Evolutionary conservation across 2,329 filamentous ascomycete species (phyloP), one percentile per base, ranked within the genome.

Genomic region (Paracoccidioides brasiliensis): DNA sequence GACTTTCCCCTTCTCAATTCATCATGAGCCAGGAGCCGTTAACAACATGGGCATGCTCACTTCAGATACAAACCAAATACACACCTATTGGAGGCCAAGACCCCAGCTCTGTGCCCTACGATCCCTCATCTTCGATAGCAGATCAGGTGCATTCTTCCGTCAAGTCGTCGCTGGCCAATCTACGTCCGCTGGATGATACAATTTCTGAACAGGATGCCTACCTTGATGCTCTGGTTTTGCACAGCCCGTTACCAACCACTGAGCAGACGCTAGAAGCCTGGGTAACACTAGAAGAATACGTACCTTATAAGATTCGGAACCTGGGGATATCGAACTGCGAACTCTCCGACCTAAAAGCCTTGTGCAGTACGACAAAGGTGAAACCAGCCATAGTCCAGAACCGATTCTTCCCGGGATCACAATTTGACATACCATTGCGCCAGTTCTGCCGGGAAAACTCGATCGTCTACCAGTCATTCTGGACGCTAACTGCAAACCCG

Each of bases 41-140:
- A 48, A 10, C 51, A 44, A 53, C 51, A 28, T 3, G 51, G 14
- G 35, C 58, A 50, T 46, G 54, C 37, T 48, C 54, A 46, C 41
- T 15, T 8, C 54, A 85, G 81, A 75, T 90, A 46, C 88, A 94
- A 77, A 90, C 88, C n/a, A 93, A 91, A 68, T 93, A 85, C 72
- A 88, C 85, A 1, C 77, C 84, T 0, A 68, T 81, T 4, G 69
- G 70, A 14, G 82, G 80, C 30, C 86, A 90, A 66, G 80, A 84
- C 63, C 72, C 72, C 1, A 69, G 70, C 43, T 76, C 80, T 51
- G 75, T 82, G 70, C 85, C 85, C 0, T 88, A 88, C 67, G 75
- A 84, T 62, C 68, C 79, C 1, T 65, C 73, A 1, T 75, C 77
- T 9, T 75, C 82, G 1, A 69, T 90, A 32, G 74, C 74, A 12